Conservation (phyloP, 305 asterid species). For the Solanum aculeatissimum region DNA sequence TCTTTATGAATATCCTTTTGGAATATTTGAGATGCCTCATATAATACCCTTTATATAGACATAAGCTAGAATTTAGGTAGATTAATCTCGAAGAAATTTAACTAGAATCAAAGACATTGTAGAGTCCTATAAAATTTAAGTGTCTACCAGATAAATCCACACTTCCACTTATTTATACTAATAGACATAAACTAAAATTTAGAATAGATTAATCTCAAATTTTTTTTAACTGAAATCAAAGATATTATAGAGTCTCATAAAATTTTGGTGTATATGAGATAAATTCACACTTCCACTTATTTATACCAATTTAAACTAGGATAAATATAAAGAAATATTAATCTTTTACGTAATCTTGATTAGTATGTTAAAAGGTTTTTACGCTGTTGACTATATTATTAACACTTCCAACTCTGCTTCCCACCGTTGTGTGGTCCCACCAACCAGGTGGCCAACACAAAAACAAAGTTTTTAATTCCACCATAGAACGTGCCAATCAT, state of each 20-base stretch:
- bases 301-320: not conserved
- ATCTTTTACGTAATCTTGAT: not conserved
- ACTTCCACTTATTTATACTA: not conserved
- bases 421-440: not conserved
- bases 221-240: too few species aligned
- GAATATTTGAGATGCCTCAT: too few species aligned
- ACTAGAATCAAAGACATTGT: too few species aligned
- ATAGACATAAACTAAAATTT: too few species aligned
- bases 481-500: conserved; percentile 26
- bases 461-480: not conserved
- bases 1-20: too few species aligned
- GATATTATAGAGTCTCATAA: too few species aligned
- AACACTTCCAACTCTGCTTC: not conserved
- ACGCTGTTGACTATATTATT: not conserved
- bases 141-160: not conserved
- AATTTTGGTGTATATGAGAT: too few species aligned
- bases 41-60: too few species aligned
- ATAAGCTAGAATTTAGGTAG: too few species aligned
- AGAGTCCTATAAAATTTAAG: too few species aligned
- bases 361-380: not conserved
- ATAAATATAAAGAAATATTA: not conserved
- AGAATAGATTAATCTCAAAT: too few species aligned
- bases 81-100: too few species aligned
- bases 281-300: not conserved
- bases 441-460: not conserved